These are phyloP conservation scores for Populus deltoides DNA, from an alignment of 345 rosid species.

Conservation along the genomic window DNA sequence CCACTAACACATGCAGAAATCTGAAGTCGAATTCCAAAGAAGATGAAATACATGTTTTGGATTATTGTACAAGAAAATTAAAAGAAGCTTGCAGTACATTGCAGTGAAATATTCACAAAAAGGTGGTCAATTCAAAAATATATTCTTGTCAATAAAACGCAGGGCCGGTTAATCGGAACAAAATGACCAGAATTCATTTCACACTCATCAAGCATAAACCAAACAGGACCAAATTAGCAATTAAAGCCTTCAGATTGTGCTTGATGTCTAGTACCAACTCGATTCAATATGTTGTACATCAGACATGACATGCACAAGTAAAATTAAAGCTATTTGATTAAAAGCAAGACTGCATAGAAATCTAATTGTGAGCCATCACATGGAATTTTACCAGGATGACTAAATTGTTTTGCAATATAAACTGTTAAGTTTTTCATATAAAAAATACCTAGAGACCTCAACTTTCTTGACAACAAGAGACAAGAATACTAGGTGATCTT, in stretches of 20 bases:
- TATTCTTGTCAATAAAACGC: background rate
- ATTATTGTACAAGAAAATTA: background rate
- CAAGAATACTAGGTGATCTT: background rate
- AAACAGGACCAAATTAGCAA: background rate
- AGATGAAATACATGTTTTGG: background rate
- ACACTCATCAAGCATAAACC: background rate
- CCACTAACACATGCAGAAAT: background rate
- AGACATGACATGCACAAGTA: background rate
- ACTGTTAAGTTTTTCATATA: background rate
- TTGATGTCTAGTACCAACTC: background rate
- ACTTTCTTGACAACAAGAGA: background rate
- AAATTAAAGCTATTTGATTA: background rate
- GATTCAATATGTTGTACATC: background rate
- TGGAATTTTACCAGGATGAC: background rate
- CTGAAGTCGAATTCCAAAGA: background rate
- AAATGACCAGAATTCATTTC: background rate
- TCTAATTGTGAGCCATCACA: background rate
- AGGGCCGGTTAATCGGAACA: background rate
- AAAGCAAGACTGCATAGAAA: background rate
- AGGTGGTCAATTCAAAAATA: background rate
- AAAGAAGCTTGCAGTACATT: background rate
- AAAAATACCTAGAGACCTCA: background rate
- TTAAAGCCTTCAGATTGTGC: background rate
- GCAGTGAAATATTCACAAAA: background rate
- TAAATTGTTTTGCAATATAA: background rate